A percentile compares a stretch with the other conserved stretches of the same genome.
Evolutionary conservation across 2,329 filamentous ascomycete genomes (phyloP).

Genomic region (Sporothrix sp.): DNA sequence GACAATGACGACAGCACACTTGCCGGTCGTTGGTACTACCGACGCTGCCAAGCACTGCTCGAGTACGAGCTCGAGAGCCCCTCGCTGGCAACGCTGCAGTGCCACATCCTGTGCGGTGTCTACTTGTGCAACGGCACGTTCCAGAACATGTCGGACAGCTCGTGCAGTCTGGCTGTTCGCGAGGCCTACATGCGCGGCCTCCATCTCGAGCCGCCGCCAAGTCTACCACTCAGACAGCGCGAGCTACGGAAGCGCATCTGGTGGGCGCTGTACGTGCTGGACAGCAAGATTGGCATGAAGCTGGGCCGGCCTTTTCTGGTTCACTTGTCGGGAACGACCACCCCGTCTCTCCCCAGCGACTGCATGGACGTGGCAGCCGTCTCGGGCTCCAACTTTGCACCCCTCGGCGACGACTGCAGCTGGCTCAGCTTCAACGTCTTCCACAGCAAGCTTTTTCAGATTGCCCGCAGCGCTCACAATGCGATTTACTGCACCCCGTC

Average conservation of each 20-base stretch:
- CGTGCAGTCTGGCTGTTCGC: constrained; percentile 23
- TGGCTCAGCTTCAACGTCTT: constrained; percentile 3
- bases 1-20: constrained; percentile 23
- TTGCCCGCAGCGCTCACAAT: neutral
- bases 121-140: constrained; percentile 32
- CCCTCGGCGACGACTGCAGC: constrained; percentile 6
- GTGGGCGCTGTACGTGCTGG: constrained; percentile 12
- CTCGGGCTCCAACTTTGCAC: constrained; percentile 2
- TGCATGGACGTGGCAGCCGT: neutral
- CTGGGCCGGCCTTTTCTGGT: constrained; percentile 10
- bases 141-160: constrained; percentile 17
- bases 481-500: neutral
- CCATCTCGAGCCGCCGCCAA: constrained; percentile 29
- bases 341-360: neutral
- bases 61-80: constrained; percentile 29
- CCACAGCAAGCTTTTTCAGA: neutral
- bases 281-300: constrained; percentile 15
- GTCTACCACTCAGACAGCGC: constrained; percentile 17
- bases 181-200: constrained; percentile 31
- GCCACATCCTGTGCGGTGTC: constrained; percentile 28
- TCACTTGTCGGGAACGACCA: neutral
- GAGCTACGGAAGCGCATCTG: constrained; percentile 11
- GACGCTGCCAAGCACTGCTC: constrained; percentile 30
- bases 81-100: constrained; percentile 31
- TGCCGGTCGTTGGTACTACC: constrained; percentile 31